Percentiles rank a stretch among this genome's conserved stretches.
Evolutionary conservation across 2,329 filamentous ascomycete species (phyloP).

Genomic region (Monosporascus sp.): DNA sequence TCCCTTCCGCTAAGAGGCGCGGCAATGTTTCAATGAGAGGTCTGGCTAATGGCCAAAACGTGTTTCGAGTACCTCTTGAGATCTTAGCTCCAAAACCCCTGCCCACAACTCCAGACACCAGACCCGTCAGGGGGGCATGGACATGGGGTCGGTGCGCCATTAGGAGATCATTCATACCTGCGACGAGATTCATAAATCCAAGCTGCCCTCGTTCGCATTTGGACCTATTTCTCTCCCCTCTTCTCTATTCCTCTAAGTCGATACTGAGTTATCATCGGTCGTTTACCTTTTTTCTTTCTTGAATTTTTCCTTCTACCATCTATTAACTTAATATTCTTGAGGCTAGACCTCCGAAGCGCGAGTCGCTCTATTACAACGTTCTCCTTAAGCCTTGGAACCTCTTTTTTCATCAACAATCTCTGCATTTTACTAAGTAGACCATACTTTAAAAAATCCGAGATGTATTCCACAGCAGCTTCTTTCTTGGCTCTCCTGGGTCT

Average conservation of each 20-base stretch:
- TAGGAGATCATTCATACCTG: constrained; percentile 32
- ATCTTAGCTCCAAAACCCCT: constrained; percentile 15
- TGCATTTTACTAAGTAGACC: constrained; percentile 12
- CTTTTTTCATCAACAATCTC: constrained; percentile 14
- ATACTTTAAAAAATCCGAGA: constrained; percentile 31
- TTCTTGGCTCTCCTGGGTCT: constrained; percentile 43
- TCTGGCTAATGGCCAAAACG: constrained; percentile 22
- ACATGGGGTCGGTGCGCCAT: constrained; percentile 25
- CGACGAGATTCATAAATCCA: constrained; percentile 35
- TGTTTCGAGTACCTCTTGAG: constrained; percentile 25
- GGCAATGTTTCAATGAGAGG: constrained; percentile 10
- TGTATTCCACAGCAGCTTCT: constrained; percentile 46
- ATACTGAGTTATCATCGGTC: constrained; percentile 20
- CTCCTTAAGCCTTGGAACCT: constrained; percentile 22
- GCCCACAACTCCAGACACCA: constrained; percentile 14
- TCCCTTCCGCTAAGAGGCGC: constrained; percentile 9
- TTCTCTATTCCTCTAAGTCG: constrained; percentile 18
- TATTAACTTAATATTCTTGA: constrained; percentile 24
- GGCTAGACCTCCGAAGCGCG: constrained; percentile 48
- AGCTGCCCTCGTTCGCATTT: constrained; percentile 27
- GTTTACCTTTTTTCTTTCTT: constrained; percentile 18
- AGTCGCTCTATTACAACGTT: constrained; percentile 34
- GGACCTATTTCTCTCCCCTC: constrained; percentile 22
- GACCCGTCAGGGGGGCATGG: background rate
- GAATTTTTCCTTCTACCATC: constrained; percentile 8